A percentile compares a stretch with the other conserved stretches of the same genome.
These are phyloP conservation scores for Hyparrhenia diplandra DNA, from an alignment of 176 grass and related monocot genomes.

Conservation along the genomic window DNA sequence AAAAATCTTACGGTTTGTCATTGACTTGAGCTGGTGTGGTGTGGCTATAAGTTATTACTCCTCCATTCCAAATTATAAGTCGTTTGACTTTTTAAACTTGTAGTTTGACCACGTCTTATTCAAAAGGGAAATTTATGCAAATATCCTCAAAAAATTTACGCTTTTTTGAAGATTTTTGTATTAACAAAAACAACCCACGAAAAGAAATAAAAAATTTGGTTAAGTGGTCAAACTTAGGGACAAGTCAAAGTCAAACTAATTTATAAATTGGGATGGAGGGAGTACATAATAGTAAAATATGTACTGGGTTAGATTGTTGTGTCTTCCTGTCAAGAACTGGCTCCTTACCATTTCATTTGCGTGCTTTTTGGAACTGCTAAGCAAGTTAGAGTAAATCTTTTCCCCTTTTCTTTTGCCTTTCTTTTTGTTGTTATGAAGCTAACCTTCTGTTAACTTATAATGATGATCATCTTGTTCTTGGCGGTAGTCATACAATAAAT, in stretches of 20 bases:
- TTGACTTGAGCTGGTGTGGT: neutral
- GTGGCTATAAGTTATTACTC: neutral
- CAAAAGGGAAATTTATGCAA: no score
- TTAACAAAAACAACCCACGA: no score
- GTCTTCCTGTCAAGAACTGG: neutral
- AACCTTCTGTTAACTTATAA: neutral
- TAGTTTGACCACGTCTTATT: no score
- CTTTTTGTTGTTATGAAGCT: neutral
- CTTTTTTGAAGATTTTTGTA: no score
- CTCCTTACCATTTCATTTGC: neutral
- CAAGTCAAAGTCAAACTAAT: no score
- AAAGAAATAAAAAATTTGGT: no score
- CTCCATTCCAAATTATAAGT: no score
- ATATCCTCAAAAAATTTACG: no score
- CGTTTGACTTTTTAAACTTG: no score
- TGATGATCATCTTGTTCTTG: neutral
- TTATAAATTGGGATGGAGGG: no score
- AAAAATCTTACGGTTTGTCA: neutral
- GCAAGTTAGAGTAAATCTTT: neutral
- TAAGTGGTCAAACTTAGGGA: no score
- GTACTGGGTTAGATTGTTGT: neutral
- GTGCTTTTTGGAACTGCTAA: neutral
- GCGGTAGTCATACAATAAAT: neutral
- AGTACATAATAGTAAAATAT: neutral
- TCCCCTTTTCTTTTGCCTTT: neutral